Percentiles rank a stretch among this genome's conserved stretches.
Conservation (phyloP, 2,329 filamentous ascomycete genomes). For the Penicillium sp. region DNA sequence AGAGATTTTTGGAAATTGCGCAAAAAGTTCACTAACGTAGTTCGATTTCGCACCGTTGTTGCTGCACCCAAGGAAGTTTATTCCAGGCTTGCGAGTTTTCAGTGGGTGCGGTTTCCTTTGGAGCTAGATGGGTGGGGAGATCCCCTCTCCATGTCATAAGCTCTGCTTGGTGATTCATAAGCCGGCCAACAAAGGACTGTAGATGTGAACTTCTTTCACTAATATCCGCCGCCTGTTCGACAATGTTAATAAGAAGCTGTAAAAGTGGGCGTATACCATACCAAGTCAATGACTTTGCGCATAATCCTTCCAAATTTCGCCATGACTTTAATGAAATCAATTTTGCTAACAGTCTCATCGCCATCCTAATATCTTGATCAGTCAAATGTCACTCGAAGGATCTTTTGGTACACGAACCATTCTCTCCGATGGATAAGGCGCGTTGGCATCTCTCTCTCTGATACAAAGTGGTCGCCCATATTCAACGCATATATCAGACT, state of each 20-base stretch:
- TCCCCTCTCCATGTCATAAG: slow-evolving; percentile 12
- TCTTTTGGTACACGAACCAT: not conserved
- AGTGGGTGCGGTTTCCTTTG: not conserved
- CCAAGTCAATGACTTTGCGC: slow-evolving; percentile 12
- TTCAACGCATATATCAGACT: slow-evolving; percentile 11
- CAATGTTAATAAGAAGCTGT: not conserved
- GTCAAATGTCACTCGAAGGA: not conserved
- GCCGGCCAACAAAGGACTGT: slow-evolving; percentile 6
- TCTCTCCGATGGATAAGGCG: slow-evolving; percentile 1
- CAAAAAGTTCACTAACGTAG: not conserved
- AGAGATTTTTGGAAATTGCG: not conserved
- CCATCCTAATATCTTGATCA: not conserved
- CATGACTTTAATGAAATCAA: slow-evolving; percentile 2
- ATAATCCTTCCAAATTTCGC: slow-evolving; percentile 7
- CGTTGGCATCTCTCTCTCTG: slow-evolving; percentile 10
- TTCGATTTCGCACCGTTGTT: slow-evolving; percentile 8
- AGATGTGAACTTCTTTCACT: slow-evolving; percentile 1
- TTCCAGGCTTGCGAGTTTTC: not conserved
- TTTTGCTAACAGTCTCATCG: not conserved
- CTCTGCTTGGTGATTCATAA: slow-evolving; percentile 15
- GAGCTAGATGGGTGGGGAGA: slow-evolving; percentile 6
- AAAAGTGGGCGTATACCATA: not conserved
- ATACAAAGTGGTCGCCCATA: slow-evolving; percentile 11
- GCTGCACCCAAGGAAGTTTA: slow-evolving; percentile 4
- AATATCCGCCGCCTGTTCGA: slow-evolving; percentile 2